These are phyloP conservation scores for Carex arenaria DNA, from an alignment of 202 grass and related monocot genomes.

Conservation along the genomic window DNA sequence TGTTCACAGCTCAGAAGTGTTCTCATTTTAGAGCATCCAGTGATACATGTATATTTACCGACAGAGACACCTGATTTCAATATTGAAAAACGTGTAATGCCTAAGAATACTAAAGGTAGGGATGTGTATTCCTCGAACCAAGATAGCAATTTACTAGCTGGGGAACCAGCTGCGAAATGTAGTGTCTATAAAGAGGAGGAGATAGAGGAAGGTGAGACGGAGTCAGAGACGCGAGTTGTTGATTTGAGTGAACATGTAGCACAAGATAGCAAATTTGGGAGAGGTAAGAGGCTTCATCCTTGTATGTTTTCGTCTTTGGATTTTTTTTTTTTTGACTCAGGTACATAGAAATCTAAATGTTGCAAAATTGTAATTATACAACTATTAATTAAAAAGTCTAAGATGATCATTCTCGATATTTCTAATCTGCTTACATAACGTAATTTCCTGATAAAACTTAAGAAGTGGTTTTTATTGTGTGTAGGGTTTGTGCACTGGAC, in stretches of 20 bases:
- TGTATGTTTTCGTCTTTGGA: background rate
- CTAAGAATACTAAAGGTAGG: conserved; percentile 18
- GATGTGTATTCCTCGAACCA: background rate
- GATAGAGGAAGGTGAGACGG: conserved; percentile 82
- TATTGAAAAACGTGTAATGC: conserved; percentile 35
- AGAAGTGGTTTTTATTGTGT: background rate
- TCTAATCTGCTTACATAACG: background rate
- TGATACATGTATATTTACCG: conserved; percentile 79
- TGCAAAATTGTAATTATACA: background rate
- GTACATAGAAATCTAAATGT: background rate
- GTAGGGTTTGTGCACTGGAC: background rate
- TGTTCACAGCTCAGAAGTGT: conserved; percentile 44
- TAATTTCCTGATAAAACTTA: background rate
- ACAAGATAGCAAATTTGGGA: background rate
- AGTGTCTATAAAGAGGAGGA: conserved; percentile 66
- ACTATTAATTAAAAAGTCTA: background rate
- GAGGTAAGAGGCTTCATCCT: background rate
- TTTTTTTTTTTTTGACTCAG: background rate
- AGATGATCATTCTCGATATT: background rate
- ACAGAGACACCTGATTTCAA: conserved; percentile 61
- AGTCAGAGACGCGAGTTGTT: conserved; percentile 52
- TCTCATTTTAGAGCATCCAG: conserved; percentile 67
- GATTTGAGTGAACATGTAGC: conserved; percentile 44
- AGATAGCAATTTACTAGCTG: background rate
- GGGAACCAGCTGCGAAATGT: conserved; percentile 33